These are phyloP conservation scores for Dictyostelium discoideum DNA, from an alignment of 78 protist species.

Conservation along the genomic window DNA sequence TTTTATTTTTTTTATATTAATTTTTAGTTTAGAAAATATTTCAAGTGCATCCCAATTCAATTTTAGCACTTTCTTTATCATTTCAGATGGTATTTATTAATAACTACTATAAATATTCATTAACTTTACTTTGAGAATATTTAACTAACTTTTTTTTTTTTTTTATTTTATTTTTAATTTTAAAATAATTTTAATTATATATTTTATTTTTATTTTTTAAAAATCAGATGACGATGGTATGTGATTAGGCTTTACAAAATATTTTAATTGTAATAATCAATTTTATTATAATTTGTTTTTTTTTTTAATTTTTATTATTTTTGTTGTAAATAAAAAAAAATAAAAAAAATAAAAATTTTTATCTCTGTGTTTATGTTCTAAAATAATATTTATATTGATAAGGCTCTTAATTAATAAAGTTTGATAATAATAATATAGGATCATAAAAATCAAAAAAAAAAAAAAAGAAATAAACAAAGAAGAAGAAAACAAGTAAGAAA, in stretches of 20 bases:
- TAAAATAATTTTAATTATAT: background rate
- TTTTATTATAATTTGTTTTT: background rate
- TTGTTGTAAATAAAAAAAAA: background rate
- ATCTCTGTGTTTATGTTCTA: background rate
- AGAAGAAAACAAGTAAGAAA: background rate
- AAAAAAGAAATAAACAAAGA: background rate
- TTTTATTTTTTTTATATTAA: background rate
- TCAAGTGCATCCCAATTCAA: background rate
- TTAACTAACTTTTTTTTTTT: background rate
- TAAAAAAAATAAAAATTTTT: background rate
- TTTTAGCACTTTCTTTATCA: background rate
- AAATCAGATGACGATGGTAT: conserved; percentile 9
- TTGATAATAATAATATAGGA: background rate
- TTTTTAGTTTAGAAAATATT: background rate
- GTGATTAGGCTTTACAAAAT: background rate
- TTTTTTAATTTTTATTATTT: background rate
- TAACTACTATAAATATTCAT: background rate
- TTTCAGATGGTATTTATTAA: background rate
- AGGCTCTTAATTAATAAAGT: conserved; percentile 1
- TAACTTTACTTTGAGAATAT: background rate
- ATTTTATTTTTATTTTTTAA: background rate
- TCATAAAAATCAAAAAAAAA: background rate
- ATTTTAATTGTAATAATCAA: conserved; percentile 2
- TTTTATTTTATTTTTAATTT: background rate
- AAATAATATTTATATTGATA: conserved; percentile 6